Percentiles rank a stretch among this genome's conserved stretches.
Evolutionary conservation across 805 yeast species (phyloP).

Genomic region (Nakazawaea wyomingensis): DNA sequence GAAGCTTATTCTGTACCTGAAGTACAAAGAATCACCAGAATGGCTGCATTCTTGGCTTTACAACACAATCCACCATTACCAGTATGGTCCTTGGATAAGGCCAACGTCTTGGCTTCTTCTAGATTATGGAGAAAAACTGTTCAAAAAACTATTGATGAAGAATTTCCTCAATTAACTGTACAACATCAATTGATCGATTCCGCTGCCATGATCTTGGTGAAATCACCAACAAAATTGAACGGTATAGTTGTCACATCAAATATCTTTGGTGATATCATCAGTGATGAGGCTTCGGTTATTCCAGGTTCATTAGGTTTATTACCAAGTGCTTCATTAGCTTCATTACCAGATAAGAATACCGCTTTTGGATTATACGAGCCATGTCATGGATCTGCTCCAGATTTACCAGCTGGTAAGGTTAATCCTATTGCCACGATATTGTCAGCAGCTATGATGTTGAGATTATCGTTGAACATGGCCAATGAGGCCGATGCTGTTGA

Average conservation of each 20-base stretch:
- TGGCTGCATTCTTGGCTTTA: conserved; percentile 96
- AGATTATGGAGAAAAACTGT: conserved; percentile 96
- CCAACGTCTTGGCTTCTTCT: conserved; percentile 93
- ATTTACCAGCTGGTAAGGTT: conserved; percentile 78
- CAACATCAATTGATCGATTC: conserved; percentile 97
- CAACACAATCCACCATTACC: conserved; percentile 94
- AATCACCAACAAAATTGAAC: conserved; percentile 84
- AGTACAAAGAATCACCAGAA: conserved; percentile 91
- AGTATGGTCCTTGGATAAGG: conserved; percentile 94
- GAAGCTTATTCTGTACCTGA: conserved; percentile 89
- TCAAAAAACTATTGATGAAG: conserved; percentile 73
- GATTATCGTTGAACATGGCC: conserved; percentile 76
- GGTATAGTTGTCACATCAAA: conserved; percentile 91
- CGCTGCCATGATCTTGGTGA: conserved; percentile 96
- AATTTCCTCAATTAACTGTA: conserved; percentile 82
- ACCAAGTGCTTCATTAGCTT: conserved; percentile 94
- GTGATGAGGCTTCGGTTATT: conserved; percentile 96
- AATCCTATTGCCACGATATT: conserved; percentile 94
- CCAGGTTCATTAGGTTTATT: conserved; percentile 96
- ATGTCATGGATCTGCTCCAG: conserved; percentile 98
- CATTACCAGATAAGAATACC: conserved; percentile 90
- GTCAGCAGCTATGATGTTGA: conserved; percentile 96
- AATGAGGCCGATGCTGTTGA: conserved; percentile 88
- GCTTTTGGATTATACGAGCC: conserved; percentile 98
- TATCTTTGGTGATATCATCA: conserved; percentile 98